phyloP scores from a whole-genome alignment of 331 rosid species.

The Acacia concinna region DNA sequence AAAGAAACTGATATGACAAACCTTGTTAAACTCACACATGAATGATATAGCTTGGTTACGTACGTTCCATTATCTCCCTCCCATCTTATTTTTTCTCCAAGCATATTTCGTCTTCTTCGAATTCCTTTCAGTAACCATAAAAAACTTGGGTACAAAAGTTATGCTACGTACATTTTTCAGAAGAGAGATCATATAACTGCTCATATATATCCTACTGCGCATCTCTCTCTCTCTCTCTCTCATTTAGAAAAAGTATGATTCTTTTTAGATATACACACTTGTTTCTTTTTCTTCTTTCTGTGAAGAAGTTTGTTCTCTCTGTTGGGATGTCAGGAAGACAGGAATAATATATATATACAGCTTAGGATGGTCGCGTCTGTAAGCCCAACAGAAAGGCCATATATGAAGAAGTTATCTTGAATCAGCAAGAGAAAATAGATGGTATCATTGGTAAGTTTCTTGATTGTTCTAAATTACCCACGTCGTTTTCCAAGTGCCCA shows the following conservation, averaged over 20 bases:
- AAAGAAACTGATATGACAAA: constrained; percentile 35
- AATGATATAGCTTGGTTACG: constrained; percentile 44
- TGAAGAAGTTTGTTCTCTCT: constrained; percentile 14
- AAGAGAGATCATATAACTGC: constrained; percentile 33
- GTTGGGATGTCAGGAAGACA: not conserved
- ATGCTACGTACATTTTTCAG: constrained; percentile 46
- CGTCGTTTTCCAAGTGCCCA: constrained; percentile 46
- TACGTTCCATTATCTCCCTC: constrained; percentile 42
- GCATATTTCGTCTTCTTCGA: constrained; percentile 30
- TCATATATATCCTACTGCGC: constrained; percentile 37
- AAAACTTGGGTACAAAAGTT: constrained; percentile 40
- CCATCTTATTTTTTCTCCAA: constrained; percentile 25
- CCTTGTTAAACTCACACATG: constrained; percentile 52
- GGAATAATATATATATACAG: no score
- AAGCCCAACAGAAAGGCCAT: constrained; percentile 25
- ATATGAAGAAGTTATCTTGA: constrained; percentile 33
- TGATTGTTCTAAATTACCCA: constrained; percentile 56
- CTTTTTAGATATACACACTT: not conserved
- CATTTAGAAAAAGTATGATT: not conserved
- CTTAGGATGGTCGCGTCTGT: not conserved
- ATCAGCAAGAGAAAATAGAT: constrained; percentile 39
- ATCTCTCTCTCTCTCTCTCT: constrained; percentile 30
- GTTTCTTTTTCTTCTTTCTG: not conserved
- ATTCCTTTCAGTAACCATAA: constrained; percentile 36
- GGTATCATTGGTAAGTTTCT: constrained; percentile 44